Conservation (phyloP, 192 early-diverging fungal species). For the Podila minutissima region DNA sequence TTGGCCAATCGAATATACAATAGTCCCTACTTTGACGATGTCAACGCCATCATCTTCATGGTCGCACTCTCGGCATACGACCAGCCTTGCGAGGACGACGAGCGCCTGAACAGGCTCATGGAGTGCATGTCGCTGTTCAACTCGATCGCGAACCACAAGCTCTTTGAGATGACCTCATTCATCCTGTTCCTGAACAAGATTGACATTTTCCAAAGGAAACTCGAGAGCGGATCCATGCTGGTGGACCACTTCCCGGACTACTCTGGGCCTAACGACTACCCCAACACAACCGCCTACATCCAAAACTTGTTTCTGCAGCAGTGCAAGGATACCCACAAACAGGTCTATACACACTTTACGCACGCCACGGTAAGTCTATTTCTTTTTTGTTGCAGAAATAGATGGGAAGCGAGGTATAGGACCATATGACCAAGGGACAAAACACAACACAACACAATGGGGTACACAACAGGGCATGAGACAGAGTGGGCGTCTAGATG, state of each 20-base stretch:
- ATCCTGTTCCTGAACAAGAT: constrained; percentile 77
- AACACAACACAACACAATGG: no score
- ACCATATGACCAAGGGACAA: neutral
- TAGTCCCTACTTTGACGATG: constrained; percentile 77
- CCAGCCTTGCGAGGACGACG: constrained; percentile 71
- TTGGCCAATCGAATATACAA: neutral
- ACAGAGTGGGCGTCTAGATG: neutral
- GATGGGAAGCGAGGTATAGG: neutral
- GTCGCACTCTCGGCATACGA: constrained; percentile 73
- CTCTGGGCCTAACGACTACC: constrained; percentile 58
- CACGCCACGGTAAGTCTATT: constrained; percentile 57
- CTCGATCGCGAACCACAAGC: constrained; percentile 57
- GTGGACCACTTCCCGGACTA: constrained; percentile 64
- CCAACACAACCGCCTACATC: constrained; percentile 49
- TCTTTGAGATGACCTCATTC: constrained; percentile 62
- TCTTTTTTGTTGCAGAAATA: neutral
- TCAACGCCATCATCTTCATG: constrained; percentile 75
- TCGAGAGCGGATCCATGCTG: constrained; percentile 52
- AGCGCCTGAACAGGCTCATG: constrained; percentile 64
- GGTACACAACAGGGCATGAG: no score
- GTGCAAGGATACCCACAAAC: constrained; percentile 56
- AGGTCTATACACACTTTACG: constrained; percentile 61
- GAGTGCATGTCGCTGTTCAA: constrained; percentile 58
- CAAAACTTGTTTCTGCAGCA: constrained; percentile 53
- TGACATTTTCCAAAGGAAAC: constrained; percentile 67